Conservation (phyloP, 306 rosid species). For the Crataegus laevigata region DNA sequence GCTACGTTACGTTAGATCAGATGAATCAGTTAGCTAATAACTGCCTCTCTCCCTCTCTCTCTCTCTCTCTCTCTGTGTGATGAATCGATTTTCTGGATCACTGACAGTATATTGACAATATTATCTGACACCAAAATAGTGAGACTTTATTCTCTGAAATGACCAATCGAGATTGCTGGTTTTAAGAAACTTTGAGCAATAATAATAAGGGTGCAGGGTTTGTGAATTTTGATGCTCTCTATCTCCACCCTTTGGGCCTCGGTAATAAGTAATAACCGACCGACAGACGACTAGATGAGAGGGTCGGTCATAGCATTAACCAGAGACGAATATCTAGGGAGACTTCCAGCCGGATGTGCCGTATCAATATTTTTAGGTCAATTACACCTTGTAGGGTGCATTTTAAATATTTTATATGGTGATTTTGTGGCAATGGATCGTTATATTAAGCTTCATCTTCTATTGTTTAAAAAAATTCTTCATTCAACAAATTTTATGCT, state of each 20-base stretch:
- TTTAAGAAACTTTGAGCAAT: background rate
- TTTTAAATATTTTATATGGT: too few relatives aligned
- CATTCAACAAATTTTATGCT: background rate
- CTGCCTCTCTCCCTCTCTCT: background rate
- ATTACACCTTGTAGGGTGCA: background rate
- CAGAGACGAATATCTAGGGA: background rate
- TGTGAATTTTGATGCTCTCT: background rate
- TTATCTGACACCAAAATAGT: background rate
- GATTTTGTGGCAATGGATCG: background rate
- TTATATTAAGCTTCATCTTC: background rate
- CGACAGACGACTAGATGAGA: background rate
- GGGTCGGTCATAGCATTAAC: background rate
- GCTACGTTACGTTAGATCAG: background rate
- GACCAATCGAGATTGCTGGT: slow-evolving; percentile 16
- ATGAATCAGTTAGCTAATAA: background rate
- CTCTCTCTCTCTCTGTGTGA: background rate
- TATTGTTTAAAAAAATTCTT: background rate
- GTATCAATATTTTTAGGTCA: too few relatives aligned
- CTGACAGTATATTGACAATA: slow-evolving; percentile 4
- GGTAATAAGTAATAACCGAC: background rate
- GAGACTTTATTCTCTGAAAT: slow-evolving; percentile 20
- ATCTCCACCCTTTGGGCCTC: background rate
- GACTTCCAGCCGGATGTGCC: background rate
- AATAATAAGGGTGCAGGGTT: background rate
- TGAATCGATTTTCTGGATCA: slow-evolving; percentile 6